Base-by-base conservation (phyloP, 164 flowering plant species). In the Warburgia ugandensis region DNA sequence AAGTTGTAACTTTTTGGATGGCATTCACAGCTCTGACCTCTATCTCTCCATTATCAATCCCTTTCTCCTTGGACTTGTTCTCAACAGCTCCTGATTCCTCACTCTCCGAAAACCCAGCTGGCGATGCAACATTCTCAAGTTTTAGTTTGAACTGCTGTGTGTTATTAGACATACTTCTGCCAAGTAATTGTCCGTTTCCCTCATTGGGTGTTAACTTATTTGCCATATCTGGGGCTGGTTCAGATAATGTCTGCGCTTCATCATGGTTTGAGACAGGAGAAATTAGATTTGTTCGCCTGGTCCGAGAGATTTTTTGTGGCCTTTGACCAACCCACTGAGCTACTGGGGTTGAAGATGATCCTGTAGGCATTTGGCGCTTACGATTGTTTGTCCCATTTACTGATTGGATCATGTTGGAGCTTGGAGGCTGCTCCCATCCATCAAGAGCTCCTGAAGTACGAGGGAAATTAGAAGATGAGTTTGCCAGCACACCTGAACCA, bases 291-390 rank as follows among this genome's bases (percentile, higher is more conserved):
- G 91, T 61, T 72, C 97, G 80, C 63, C 94, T 69, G 2, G 76
- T 76, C 22, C 97, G 87, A 29, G 88, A 77, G 1, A 61, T 86
- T 62, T 86, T 86, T 41, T 79, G 91, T 33, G 78, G 78, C 58
- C 95, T 73, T 69, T 86, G 94, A 55, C 91, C 87, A 68, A 50
- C 94, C 95, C 95, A 86, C 53, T 86, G 86, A 48, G 94, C 72
- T 66, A 90, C 74, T 10, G 88, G 79, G 7, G 79, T 80, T 48
- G 94, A 84, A n/a, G 94, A 69, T 37, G 97, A 78, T 48, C 74
- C 85, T 30, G 82, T n/a, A 33, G 91, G 69, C 47, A 80, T 25
- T 12, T 91, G 53, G 46, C 85, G 85, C 63, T 81, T 90, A 25
- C 73, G 85, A 64, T 68, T 80, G 56, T 64, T 77, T n/a, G n/a